Evolutionary conservation across 495 filamentous ascomycete genomes (phyloP), one percentile per base, ranked within the genome.

Genomic region (Aspergillus egyptiacus): DNA sequence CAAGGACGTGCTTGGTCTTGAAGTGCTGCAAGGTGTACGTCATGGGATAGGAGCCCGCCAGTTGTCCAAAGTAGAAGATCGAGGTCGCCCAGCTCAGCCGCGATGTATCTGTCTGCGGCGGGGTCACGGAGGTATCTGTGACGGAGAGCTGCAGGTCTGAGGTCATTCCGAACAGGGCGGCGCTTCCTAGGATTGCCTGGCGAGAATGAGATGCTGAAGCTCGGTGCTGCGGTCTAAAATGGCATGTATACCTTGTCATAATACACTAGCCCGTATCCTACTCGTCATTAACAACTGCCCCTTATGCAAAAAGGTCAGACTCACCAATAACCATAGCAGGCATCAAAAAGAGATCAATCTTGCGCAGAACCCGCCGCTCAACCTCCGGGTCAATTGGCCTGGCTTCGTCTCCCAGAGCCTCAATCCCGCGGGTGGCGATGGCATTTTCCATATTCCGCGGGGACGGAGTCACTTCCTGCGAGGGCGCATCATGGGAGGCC

Each of bases 21-120:
- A 86, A 86, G 39, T 74, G 76, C 61, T 89, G 85, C 18, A 86
- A 64, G 7, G 76, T 65, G 45, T 82, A 83, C 1, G 83, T 81
- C 78, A 87, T 80, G 9, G 83, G 85, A 56, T 86, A 89, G 13
- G 84, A 65, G 0, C 85, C 85, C 2, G 77, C 80, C 11, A 89
- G 72, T 82, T 86, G 84, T 19, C 84, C 84, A 54, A 89, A 87
- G 66, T 88, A 89, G 68, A 89, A 89, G 58, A 87, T 70, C 1
- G 82, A 87, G 0, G 83, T 87, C 14, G 85, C 84, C 85, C 84
- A 88, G 53, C 76, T 80, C 23, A 88, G 72, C 10, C 84, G 75
- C 0, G 74, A 73, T 6, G 84, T 85, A 54, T 82, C 73, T 17
- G 69, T 76, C 2, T 70, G 70, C 0, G 80, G 70, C 0, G 83